Percentiles rank a stretch among this genome's conserved stretches.
Evolutionary conservation across 1,284 basidiomycete species (phyloP).

Genomic region (Tylopilus sp.): DNA sequence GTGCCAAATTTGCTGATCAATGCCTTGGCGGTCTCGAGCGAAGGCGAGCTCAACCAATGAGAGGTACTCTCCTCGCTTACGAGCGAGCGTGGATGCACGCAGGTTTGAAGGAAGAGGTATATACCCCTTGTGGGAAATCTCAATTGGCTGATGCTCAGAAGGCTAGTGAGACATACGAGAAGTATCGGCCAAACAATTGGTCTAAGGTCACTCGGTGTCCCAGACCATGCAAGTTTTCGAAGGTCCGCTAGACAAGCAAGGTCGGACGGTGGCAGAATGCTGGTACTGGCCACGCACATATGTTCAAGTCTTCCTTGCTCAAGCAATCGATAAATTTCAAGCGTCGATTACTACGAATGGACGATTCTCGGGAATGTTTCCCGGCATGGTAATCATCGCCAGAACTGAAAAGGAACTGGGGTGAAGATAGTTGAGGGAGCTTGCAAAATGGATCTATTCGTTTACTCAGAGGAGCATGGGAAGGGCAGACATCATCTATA

Average conservation of each 20-base stretch:
- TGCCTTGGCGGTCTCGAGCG: conserved; percentile 72
- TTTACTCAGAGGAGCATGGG: conserved; percentile 19
- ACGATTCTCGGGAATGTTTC: conserved; percentile 67
- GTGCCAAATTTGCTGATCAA: conserved; percentile 97
- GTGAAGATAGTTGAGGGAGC: conserved; percentile 38
- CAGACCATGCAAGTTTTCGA: conserved; percentile 92
- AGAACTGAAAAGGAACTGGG: conserved; percentile 27
- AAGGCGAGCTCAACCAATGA: conserved; percentile 92
- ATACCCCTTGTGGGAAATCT: conserved; percentile 67
- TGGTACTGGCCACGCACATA: conserved; percentile 46
- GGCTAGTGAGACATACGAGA: conserved; percentile 57
- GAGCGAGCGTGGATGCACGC: conserved; percentile 70
- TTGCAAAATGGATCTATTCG: conserved; percentile 56
- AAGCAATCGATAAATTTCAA: conserved; percentile 73
- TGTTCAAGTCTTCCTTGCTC: conserved; percentile 67
- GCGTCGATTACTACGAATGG: conserved; percentile 67
- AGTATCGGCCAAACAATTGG: conserved; percentile 95
- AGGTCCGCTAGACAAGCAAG: conserved; percentile 58
- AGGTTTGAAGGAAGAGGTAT: conserved; percentile 83
- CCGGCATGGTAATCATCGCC: conserved; percentile 39
- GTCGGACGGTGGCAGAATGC: conserved; percentile 1
- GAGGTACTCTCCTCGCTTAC: conserved; percentile 91
- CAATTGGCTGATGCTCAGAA: conserved; percentile 1
- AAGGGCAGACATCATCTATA: conserved; percentile 34
- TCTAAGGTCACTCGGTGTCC: conserved; percentile 84